Evolutionary conservation across 2,329 filamentous ascomycete genomes (phyloP).

Genomic region (Aspergillus fumigatus): DNA sequence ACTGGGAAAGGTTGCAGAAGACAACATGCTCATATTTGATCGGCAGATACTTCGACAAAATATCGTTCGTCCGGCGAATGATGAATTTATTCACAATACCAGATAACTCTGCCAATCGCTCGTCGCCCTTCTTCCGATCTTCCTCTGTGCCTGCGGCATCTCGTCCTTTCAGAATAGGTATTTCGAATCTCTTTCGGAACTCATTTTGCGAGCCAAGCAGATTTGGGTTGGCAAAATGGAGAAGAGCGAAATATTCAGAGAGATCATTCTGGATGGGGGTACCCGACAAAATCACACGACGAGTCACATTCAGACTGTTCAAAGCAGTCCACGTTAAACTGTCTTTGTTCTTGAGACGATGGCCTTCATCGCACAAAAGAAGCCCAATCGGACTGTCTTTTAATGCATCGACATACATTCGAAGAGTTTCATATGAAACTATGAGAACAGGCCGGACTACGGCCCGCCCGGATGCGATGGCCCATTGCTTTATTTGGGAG

Average conservation of each 20-base stretch:
- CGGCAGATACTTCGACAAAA: conserved; percentile 92
- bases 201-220: conserved; percentile 83
- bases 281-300: conserved; percentile 90
- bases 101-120: conserved; percentile 75
- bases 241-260: conserved; percentile 94
- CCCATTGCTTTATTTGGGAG: conserved; percentile 89
- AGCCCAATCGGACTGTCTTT: conserved; percentile 87
- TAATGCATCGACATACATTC: conserved; percentile 84
- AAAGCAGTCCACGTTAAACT: conserved; percentile 91
- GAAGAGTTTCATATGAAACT: conserved; percentile 93
- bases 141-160: conserved; percentile 84
- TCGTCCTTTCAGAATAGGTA: conserved; percentile 85
- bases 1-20: conserved; percentile 90
- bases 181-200: conserved; percentile 89
- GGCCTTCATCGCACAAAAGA: conserved; percentile 92
- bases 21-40: conserved; percentile 99
- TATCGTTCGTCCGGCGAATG: conserved; percentile 95
- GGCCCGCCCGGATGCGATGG: conserved; percentile 80
- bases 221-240: conserved; percentile 94
- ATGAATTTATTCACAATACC: conserved; percentile 95
- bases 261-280: conserved; percentile 98
- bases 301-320: conserved; percentile 82
- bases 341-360: conserved; percentile 94
- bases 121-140: conserved; percentile 77
- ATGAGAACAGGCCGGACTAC: conserved; percentile 92